A percentile compares a stretch with the other conserved stretches of the same genome.
These are phyloP conservation scores for Tolypocladium sp. DNA, from an alignment of 2,329 filamentous ascomycete species.

Conservation along the genomic window DNA sequence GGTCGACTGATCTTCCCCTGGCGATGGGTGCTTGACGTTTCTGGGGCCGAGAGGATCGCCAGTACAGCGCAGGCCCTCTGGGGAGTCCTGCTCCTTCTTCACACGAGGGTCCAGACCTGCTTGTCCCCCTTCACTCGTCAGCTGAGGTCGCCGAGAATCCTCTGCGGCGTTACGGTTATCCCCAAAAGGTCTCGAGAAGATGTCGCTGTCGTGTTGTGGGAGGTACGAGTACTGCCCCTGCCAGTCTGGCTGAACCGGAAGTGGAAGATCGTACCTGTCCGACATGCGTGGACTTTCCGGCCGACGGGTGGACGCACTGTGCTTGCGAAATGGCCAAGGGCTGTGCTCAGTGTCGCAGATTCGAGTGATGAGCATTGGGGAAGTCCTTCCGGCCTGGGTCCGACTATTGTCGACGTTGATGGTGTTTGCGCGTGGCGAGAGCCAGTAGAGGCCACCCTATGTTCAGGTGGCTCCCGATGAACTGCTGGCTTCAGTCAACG, in stretches of 20 bases:
- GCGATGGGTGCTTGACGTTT: background rate
- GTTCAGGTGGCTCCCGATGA: background rate
- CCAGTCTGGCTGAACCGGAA: conserved; percentile 48
- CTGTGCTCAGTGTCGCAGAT: conserved; percentile 43
- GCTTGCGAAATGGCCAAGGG: conserved; percentile 46
- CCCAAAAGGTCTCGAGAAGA: conserved; percentile 36
- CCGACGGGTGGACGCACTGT: conserved; percentile 36
- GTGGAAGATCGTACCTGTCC: conserved; percentile 41
- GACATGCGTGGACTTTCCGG: conserved; percentile 46
- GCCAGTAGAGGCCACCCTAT: background rate
- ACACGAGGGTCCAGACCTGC: background rate
- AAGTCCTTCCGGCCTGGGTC: conserved; percentile 2
- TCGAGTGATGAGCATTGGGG: conserved; percentile 49
- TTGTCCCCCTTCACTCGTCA: background rate
- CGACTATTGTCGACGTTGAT: background rate
- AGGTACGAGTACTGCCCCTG: conserved; percentile 45
- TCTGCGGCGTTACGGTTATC: conserved; percentile 10
- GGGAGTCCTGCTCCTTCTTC: background rate
- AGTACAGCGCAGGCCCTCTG: background rate
- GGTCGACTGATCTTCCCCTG: background rate
- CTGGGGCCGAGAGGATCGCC: background rate
- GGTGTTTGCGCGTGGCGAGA: background rate
- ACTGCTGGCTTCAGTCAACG: background rate
- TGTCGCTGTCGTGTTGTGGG: conserved; percentile 31
- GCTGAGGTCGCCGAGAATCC: background rate